Evolutionary conservation across 768 basidiomycete species (phyloP).

Genomic region (Lentinula sp.): DNA sequence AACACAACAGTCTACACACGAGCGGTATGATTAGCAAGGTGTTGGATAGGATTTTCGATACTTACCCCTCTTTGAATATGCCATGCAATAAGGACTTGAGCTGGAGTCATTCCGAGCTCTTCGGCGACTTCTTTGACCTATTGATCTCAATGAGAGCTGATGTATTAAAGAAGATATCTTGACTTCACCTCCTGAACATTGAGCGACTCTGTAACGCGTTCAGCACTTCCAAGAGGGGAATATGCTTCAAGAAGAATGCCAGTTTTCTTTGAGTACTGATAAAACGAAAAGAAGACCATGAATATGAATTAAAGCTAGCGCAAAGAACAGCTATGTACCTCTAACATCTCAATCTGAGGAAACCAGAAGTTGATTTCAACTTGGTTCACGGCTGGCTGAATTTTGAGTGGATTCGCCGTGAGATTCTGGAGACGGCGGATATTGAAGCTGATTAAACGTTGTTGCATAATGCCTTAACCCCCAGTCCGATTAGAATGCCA

Average conservation of each 20-base stretch:
- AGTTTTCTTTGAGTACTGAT: slow-evolving; percentile 63
- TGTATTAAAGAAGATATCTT: background rate
- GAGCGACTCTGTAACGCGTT: slow-evolving; percentile 52
- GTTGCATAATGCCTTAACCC: background rate
- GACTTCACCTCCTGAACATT: slow-evolving; percentile 46
- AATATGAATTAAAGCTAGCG: too few species aligned
- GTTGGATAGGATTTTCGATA: slow-evolving; percentile 1
- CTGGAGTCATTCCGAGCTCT: slow-evolving; percentile 64
- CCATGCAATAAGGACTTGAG: slow-evolving; percentile 73
- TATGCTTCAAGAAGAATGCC: slow-evolving; percentile 66
- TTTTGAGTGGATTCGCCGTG: slow-evolving; percentile 54
- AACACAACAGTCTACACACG: slow-evolving; percentile 53
- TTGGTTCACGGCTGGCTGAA: slow-evolving; percentile 66
- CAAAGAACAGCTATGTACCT: background rate
- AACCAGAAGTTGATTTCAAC: slow-evolving; percentile 13
- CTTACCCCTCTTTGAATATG: slow-evolving; percentile 69
- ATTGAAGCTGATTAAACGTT: background rate
- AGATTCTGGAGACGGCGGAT: slow-evolving; percentile 44
- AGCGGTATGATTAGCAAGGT: background rate
- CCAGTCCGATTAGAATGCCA: background rate
- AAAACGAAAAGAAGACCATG: background rate
- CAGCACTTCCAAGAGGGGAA: slow-evolving; percentile 64
- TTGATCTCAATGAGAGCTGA: too few species aligned
- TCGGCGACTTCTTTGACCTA: slow-evolving; percentile 53
- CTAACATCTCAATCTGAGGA: slow-evolving; percentile 46